Evolutionary conservation across 2,329 filamentous ascomycete genomes (phyloP), one percentile per base, ranked within the genome.

Genomic region (Pseudopithomyces maydicus): DNA sequence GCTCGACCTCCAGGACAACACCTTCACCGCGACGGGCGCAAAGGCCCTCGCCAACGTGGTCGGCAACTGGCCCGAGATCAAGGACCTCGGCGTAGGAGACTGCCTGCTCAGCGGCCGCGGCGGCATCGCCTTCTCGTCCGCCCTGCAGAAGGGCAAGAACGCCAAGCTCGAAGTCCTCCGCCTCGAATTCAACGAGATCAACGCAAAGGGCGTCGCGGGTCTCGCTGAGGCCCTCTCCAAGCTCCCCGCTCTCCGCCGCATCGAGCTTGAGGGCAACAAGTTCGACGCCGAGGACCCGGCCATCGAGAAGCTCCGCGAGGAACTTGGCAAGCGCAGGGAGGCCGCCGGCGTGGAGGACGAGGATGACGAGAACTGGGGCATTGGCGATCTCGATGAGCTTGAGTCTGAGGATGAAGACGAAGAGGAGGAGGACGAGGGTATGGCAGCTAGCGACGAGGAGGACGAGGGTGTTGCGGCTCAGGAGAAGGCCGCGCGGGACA

Each of bases 261-360:
- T 99, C 48, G 95, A 98, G 79, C 81, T 99, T 64, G 98, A 99
- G 74, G 95, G 95, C 49, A 99, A 99, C 81, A 95, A 92, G 73
- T 97, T 99, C 68, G 81, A 85, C 8, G 93, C 97, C 75, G 92
- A 96, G 2, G 92, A 98, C 66, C 81, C 85, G 45, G 85, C 85
- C 26, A 83, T 97, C 41, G 78, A 86, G 58, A 82, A 81, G 20
- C 81, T 98, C 44, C 85, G 88, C 64, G 85, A 88, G 41, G 59
- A 76, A 50, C 81, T 97, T 23, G 88, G 91, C 56, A 84, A 86
- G 69, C 88, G 92, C 62, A 93, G 93, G 79, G 90, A 94, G 17
- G 45, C 45, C 5, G 45, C 45, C 14, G 45, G 45, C 32, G 45
- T 48, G 19, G 45, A 48, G 4, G 78, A 78, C 48, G 87, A 89